phyloP scores from a whole-genome alignment of 176 grass and related monocot species.

The Raddia distichophylla region DNA sequence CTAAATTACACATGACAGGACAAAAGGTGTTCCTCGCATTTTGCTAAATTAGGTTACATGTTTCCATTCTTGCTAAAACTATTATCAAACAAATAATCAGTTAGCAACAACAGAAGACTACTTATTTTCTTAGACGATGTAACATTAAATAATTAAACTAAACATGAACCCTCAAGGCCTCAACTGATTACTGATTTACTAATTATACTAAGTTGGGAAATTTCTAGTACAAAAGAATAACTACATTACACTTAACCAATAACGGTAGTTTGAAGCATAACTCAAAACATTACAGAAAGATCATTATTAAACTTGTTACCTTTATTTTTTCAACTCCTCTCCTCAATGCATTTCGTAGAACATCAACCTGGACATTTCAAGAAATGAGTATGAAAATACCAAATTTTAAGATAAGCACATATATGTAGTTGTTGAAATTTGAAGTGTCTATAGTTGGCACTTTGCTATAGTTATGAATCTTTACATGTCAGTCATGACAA shows the following conservation, averaged over 20 bases:
- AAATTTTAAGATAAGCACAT: conserved; percentile 21
- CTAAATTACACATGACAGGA: conserved; percentile 1
- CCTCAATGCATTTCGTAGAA: conserved; percentile 53
- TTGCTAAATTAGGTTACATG: background rate
- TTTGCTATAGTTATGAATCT: background rate
- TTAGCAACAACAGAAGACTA: conserved; percentile 27
- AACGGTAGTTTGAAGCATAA: background rate
- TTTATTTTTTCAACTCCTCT: conserved; percentile 67
- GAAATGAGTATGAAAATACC: conserved; percentile 17
- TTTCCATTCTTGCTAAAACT: conserved; percentile 14
- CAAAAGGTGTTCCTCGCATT: background rate
- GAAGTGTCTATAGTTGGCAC: background rate
- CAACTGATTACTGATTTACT: conserved; percentile 1
- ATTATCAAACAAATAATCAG: conserved; percentile 4
- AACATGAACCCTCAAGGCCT: conserved; percentile 3
- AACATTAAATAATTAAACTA: conserved; percentile 2
- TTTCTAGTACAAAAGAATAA: conserved; percentile 8
- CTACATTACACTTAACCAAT: conserved; percentile 33
- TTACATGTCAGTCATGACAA: background rate
- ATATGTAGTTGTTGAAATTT: conserved; percentile 13
- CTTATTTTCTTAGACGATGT: conserved; percentile 1
- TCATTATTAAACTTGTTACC: conserved; percentile 39
- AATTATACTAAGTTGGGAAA: background rate
- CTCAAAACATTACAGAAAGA: conserved; percentile 19
- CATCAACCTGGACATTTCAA: conserved; percentile 50